phyloP scores from a whole-genome alignment of 371 early-diverging fungal species.

The Blastocladiella emersonii region DNA sequence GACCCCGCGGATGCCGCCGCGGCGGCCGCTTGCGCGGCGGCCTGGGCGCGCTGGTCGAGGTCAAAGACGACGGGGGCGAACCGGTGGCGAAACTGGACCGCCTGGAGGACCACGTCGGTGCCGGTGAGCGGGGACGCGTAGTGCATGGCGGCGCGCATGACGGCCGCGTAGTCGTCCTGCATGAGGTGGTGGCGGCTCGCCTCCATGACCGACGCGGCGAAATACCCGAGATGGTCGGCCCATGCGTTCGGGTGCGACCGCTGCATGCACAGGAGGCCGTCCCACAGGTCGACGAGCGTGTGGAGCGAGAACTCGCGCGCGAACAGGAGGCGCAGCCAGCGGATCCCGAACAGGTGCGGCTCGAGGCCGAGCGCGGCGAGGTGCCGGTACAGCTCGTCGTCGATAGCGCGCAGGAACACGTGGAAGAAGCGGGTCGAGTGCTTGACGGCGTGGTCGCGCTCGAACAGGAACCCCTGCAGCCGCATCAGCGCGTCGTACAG shows the following conservation, averaged over 20 bases:
- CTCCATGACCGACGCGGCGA: not conserved
- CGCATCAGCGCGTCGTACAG: not conserved
- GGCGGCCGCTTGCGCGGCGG: too few species aligned
- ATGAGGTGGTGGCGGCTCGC: not conserved
- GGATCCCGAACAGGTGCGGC: not conserved
- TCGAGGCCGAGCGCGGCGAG: not conserved
- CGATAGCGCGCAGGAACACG: constrained; percentile 1
- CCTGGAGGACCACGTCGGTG: not conserved
- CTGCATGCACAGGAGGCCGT: not conserved
- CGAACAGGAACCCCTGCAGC: not conserved
- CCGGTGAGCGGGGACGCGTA: not conserved
- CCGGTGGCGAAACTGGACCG: not conserved
- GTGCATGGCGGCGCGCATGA: not conserved
- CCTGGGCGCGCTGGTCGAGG: not conserved
- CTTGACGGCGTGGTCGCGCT: not conserved
- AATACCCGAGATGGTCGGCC: not conserved
- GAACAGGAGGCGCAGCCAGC: not conserved
- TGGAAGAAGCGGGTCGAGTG: not conserved
- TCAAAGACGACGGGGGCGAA: not conserved
- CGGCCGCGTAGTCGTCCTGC: not conserved
- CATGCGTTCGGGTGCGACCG: not conserved
- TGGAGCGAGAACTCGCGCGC: not conserved
- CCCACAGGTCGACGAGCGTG: not conserved
- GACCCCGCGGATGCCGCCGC: too few species aligned
- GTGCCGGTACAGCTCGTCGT: not conserved